A percentile compares a stretch with the other conserved stretches of the same genome.
phyloP scores from a whole-genome alignment of 2,329 filamentous ascomycete species.

The Beauveria varroae region DNA sequence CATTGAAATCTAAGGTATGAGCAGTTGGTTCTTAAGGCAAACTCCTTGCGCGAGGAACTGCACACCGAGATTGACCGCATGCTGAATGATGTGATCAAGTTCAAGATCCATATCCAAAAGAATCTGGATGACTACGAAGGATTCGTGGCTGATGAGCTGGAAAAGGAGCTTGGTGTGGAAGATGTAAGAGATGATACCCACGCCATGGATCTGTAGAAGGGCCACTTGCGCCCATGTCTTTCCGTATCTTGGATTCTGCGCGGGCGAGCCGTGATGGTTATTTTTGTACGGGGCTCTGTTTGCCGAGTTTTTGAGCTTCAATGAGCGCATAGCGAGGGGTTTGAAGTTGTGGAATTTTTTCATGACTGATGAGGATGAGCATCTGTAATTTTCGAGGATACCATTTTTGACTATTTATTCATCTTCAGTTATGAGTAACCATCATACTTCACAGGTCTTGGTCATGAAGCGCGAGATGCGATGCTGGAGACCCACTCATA shows the following conservation, averaged over 20 bases:
- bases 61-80: slow-evolving; percentile 95
- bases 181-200: slow-evolving; percentile 48
- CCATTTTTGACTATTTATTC: background rate
- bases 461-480: background rate
- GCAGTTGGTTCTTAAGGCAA: slow-evolving; percentile 77
- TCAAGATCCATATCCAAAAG: slow-evolving; percentile 96
- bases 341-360: background rate
- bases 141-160: slow-evolving; percentile 90
- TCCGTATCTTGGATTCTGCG: background rate
- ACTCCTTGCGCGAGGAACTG: slow-evolving; percentile 86
- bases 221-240: background rate
- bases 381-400: slow-evolving; percentile 3
- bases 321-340: slow-evolving; percentile 1
- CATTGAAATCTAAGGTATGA: slow-evolving; percentile 61
- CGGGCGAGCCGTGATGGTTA: background rate
- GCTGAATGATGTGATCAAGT: slow-evolving; percentile 94
- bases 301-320: background rate
- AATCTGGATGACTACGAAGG: slow-evolving; percentile 88
- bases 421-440: background rate
- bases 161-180: slow-evolving; percentile 68
- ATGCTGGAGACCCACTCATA: background rate
- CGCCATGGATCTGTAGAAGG: slow-evolving; percentile 35
- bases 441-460: no score
- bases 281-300: background rate
- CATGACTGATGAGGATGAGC: slow-evolving; percentile 3